These are phyloP conservation scores for Stramenopiles sp. DNA, from an alignment of 352 stramenopile species.

Conservation along the genomic window DNA sequence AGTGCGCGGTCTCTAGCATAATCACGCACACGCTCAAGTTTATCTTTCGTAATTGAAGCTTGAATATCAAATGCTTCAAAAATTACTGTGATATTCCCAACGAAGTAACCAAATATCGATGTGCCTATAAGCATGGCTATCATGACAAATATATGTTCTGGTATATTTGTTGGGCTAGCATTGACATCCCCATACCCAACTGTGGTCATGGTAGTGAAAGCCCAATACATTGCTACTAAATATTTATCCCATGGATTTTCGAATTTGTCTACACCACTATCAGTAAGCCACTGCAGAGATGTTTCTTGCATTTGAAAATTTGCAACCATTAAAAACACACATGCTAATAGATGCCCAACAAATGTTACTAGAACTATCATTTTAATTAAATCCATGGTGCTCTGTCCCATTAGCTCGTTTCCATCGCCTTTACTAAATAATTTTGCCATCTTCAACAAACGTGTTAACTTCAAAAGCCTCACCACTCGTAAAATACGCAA, in stretches of 20 bases:
- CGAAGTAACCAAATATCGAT: conserved; percentile 45
- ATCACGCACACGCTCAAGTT: too few relatives aligned
- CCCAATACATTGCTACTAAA: conserved; percentile 55
- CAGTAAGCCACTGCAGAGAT: too few relatives aligned
- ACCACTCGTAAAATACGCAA: conserved; percentile 50
- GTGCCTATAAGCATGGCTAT: conserved; percentile 41
- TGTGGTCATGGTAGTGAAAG: conserved; percentile 65
- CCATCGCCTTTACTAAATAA: conserved; percentile 49
- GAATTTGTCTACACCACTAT: background rate
- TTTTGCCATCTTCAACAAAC: conserved; percentile 64
- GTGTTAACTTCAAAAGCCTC: conserved; percentile 59
- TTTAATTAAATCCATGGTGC: background rate
- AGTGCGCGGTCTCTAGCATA: too few relatives aligned
- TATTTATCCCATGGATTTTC: conserved; percentile 33
- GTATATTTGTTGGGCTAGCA: conserved; percentile 25
- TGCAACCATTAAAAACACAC: background rate
- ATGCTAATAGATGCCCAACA: background rate
- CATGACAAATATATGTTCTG: conserved; percentile 29
- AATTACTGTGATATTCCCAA: conserved; percentile 35
- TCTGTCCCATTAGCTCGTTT: conserved; percentile 39
- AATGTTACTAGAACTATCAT: background rate
- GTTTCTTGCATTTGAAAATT: too few relatives aligned
- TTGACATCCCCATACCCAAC: conserved; percentile 56
- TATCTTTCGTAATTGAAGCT: too few relatives aligned
- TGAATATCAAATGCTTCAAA: conserved; percentile 30